These are phyloP conservation scores for Plasmodium blacklocki DNA, from an alignment of 169 alveolate species.

Conservation along the genomic window DNA sequence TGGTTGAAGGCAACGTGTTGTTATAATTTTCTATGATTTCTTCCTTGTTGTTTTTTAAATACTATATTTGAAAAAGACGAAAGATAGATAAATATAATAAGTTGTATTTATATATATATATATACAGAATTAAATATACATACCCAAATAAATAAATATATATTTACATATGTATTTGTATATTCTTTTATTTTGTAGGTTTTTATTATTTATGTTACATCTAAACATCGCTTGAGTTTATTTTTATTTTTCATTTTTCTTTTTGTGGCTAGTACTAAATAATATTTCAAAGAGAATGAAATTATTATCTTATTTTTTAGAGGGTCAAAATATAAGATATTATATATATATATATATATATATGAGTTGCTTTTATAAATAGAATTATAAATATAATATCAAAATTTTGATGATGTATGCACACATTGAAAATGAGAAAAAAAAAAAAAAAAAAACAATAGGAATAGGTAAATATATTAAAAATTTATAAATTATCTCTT, in stretches of 20 bases:
- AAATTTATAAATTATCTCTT: too few relatives aligned
- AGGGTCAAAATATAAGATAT: too few relatives aligned
- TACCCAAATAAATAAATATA: not conserved
- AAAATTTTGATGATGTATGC: too few relatives aligned
- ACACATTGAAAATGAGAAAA: too few relatives aligned
- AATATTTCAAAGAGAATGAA: too few relatives aligned
- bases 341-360: too few relatives aligned
- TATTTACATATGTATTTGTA: not conserved
- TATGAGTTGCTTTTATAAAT: too few relatives aligned
- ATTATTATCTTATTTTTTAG: too few relatives aligned
- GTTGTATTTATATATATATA: not conserved
- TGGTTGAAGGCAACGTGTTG: slow-evolving; percentile 29
- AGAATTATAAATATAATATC: too few relatives aligned
- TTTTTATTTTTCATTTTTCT: slow-evolving; percentile 70
- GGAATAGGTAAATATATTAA: too few relatives aligned
- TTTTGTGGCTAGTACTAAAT: too few relatives aligned
- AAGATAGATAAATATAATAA: not conserved
- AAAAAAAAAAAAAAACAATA: too few relatives aligned
- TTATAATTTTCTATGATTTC: slow-evolving; percentile 21
- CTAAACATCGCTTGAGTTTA: slow-evolving; percentile 70
- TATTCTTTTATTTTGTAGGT: not conserved
- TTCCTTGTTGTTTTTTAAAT: slow-evolving; percentile 43
- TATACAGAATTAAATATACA: not conserved
- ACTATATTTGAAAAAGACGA: slow-evolving; percentile 21
- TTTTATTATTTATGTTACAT: slow-evolving; percentile 34